phyloP scores from a whole-genome alignment of 2,329 filamentous ascomycete genomes.

The Karstenula rhodostoma region DNA sequence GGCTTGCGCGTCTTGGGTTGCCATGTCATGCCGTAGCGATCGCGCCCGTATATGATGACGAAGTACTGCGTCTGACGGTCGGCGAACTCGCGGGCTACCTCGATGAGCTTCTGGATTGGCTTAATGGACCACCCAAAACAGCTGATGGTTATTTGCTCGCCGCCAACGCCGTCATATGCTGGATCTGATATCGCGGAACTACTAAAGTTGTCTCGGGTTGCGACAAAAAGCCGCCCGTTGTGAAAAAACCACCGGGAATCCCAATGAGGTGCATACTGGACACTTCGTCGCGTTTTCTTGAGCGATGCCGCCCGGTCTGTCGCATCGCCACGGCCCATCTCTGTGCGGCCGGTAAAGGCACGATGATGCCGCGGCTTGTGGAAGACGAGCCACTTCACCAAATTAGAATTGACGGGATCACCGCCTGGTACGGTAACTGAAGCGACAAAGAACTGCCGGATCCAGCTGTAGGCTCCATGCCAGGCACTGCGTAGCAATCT shows the following conservation, averaged over 20 bases:
- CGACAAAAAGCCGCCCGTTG: not conserved
- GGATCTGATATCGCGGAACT: slow-evolving; percentile 7
- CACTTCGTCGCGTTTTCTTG: slow-evolving; percentile 3
- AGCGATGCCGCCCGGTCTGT: slow-evolving; percentile 4
- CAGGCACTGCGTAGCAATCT: slow-evolving; percentile 4
- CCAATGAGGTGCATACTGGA: slow-evolving; percentile 6
- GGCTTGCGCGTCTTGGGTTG: slow-evolving; percentile 8
- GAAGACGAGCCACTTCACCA: not conserved
- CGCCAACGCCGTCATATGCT: slow-evolving; percentile 1
- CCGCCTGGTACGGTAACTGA: slow-evolving; percentile 1
- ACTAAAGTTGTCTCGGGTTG: slow-evolving; percentile 4
- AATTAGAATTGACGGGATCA: slow-evolving; percentile 2
- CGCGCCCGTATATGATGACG: slow-evolving; percentile 1
- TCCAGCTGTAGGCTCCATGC: slow-evolving; percentile 5
- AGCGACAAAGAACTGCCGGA: slow-evolving; percentile 2
- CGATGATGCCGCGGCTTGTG: slow-evolving; percentile 2
- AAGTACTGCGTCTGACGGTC: slow-evolving; percentile 9
- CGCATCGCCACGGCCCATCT: not conserved
- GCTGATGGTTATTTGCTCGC: slow-evolving; percentile 2
- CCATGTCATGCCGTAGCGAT: slow-evolving; percentile 5
- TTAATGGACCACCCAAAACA: slow-evolving; percentile 1
- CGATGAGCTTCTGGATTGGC: slow-evolving; percentile 2
- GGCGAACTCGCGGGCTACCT: slow-evolving; percentile 1
- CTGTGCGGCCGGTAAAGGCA: slow-evolving; percentile 2
- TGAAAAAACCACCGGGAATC: slow-evolving; percentile 1